Evolutionary conservation across 2,329 filamentous ascomycete species (phyloP).

Genomic region (Neospermospora avenae): DNA sequence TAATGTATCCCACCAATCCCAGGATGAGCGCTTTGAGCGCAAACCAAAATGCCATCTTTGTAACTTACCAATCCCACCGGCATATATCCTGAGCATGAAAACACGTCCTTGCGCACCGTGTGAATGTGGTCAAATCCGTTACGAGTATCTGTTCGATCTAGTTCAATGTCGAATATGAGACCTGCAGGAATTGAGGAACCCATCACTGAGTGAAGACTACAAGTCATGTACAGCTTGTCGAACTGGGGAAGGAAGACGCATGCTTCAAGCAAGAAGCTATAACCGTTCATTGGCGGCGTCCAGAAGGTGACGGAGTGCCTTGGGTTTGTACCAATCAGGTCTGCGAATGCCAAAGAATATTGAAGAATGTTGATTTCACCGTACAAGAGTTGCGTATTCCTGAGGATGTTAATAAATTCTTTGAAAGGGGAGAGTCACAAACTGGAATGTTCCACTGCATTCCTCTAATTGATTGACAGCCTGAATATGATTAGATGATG

Average conservation of each 20-base stretch:
- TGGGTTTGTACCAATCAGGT: conserved; percentile 36
- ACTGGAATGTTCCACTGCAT: conserved; percentile 27
- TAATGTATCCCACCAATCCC: conserved; percentile 32
- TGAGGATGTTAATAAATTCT: conserved; percentile 14
- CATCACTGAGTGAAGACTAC: conserved; percentile 41
- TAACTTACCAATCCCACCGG: conserved; percentile 44
- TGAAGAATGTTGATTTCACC: conserved; percentile 37
- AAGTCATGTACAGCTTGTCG: conserved; percentile 46
- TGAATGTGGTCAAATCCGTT: conserved; percentile 30
- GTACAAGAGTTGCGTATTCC: conserved; percentile 16
- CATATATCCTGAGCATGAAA: conserved; percentile 42
- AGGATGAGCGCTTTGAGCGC: conserved; percentile 38
- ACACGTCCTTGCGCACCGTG: conserved; percentile 29
- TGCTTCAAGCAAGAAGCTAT: conserved; percentile 45
- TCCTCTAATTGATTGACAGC: conserved; percentile 26
- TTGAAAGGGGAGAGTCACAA: neutral
- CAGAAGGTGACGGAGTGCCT: conserved; percentile 43
- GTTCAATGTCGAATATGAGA: conserved; percentile 44
- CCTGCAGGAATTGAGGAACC: conserved; percentile 40
- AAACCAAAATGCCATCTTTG: conserved; percentile 41
- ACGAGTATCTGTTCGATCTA: conserved; percentile 30
- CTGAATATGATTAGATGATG: conserved; percentile 16
- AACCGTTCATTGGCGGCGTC: conserved; percentile 41
- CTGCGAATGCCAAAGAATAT: conserved; percentile 39
- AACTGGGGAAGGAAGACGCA: conserved; percentile 41